Evolutionary conservation across 1,284 basidiomycete species (phyloP), one percentile per base, ranked within the genome.

Genomic region (Austroboletus niveus): DNA sequence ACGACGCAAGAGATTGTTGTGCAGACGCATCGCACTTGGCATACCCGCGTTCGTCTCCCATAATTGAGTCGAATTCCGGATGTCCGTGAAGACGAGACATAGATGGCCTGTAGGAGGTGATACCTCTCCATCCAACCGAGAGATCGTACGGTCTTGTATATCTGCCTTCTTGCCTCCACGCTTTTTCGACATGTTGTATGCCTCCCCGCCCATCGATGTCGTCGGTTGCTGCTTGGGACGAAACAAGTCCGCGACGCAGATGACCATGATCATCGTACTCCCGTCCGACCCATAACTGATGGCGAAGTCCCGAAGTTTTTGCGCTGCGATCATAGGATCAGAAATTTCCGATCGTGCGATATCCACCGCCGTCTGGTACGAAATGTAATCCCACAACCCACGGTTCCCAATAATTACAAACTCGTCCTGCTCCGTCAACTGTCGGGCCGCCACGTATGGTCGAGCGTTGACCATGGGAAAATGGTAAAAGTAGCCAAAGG

Each of bases 1-100:
- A 10, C 95, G 81, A 22, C 96, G 86, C 53, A 99, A 79, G 14
- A 98, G 76, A 54, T 77, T 81, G 69, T 98, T 97, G 74, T 99
- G 97, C 64, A 94, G 73, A 36, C 88, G 84, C 81, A 98, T 97
- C 2, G 96, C 95, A 0, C 91, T 89, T 42, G 90, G 87, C 96
- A 99, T 99, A 5, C 95, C 95, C 0, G 89, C 84, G 64, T 99
- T 99, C 45, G 87, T 89, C 67, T 99, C 97, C 97, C 97, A 99
- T 3, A 99, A 76, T 55, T 91, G 87, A 0, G 97, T 99, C 55
- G 97, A 99, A 63, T 98, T 98, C 48, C 92, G 86, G 61, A 99
- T 98, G 74, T 99, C 97, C 17, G 96, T 99, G 72, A 99, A 99
- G 22, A 97, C 96, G 47, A 99, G 81, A 15, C 95, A 92, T 38